Evolutionary conservation across 305 asterid species (phyloP).

Genomic region (Salvia sclarea): DNA sequence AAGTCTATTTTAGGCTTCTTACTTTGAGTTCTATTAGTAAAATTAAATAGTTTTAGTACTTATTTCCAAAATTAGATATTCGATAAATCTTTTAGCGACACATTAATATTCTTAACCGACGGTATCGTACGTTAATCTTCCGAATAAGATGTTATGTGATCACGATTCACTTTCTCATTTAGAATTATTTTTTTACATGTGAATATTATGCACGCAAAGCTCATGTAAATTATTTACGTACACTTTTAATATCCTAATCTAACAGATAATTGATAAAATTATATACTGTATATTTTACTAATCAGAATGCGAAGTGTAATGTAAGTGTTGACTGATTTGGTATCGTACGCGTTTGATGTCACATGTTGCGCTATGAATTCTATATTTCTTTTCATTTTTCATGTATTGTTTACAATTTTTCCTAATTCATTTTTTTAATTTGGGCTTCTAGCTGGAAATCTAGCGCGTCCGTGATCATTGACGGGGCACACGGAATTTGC

Average conservation of each 20-base stretch:
- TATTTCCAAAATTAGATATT: neutral
- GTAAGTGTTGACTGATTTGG: neutral
- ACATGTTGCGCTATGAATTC: neutral
- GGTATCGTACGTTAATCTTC: no score
- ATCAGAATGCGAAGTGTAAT: neutral
- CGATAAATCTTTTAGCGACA: neutral
- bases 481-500: constrained; percentile 48
- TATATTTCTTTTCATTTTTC: neutral
- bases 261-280: neutral
- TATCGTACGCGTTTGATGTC: constrained; percentile 32
- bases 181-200: neutral
- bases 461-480: constrained; percentile 52
- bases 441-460: constrained; percentile 34
- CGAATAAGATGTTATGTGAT: neutral
- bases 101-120: neutral
- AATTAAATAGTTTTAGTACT: neutral
- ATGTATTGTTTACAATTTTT: neutral
- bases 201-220: neutral
- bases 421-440: neutral
- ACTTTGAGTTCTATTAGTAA: neutral
- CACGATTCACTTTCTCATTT: neutral
- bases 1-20: neutral
- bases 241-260: neutral
- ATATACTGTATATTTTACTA: neutral
- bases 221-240: neutral